phyloP scores from a whole-genome alignment of 805 yeast genomes.

The Zygosaccharomyces rouxii region DNA sequence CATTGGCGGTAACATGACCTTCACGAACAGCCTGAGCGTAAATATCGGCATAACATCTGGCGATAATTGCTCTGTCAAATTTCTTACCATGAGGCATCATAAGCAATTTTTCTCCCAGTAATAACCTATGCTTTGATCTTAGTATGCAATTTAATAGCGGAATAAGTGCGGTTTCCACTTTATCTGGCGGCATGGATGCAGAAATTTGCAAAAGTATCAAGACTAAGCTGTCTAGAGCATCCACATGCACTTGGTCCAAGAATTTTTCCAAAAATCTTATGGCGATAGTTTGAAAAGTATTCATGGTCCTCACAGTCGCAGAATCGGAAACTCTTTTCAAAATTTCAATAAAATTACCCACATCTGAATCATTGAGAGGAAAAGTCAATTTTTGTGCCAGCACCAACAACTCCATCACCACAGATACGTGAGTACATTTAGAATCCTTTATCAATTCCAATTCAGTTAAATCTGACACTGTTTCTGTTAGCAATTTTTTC shows the following conservation, averaged over 20 bases:
- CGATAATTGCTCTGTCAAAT: background rate
- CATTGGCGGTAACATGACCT: background rate
- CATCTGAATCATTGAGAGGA: background rate
- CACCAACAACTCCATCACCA: constrained; percentile 3
- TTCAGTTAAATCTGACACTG: constrained; percentile 1
- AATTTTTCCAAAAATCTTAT: background rate
- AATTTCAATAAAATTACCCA: background rate
- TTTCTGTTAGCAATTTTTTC: background rate
- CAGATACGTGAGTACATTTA: background rate
- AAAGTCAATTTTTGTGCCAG: constrained; percentile 2
- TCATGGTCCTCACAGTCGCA: background rate
- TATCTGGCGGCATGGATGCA: background rate
- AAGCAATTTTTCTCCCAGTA: constrained; percentile 5
- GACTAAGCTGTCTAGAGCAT: background rate
- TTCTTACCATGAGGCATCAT: background rate
- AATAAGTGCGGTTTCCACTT: background rate
- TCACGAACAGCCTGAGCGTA: background rate
- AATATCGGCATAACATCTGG: background rate
- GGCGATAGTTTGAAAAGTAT: background rate
- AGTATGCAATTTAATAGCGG: constrained; percentile 5
- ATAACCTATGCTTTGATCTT: background rate
- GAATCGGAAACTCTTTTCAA: constrained; percentile 1
- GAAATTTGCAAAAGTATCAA: constrained; percentile 1
- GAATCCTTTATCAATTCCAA: background rate
- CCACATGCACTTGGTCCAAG: background rate